These are phyloP conservation scores for Penicillium coffeae DNA, from an alignment of 495 filamentous ascomycete species.

Conservation along the genomic window DNA sequence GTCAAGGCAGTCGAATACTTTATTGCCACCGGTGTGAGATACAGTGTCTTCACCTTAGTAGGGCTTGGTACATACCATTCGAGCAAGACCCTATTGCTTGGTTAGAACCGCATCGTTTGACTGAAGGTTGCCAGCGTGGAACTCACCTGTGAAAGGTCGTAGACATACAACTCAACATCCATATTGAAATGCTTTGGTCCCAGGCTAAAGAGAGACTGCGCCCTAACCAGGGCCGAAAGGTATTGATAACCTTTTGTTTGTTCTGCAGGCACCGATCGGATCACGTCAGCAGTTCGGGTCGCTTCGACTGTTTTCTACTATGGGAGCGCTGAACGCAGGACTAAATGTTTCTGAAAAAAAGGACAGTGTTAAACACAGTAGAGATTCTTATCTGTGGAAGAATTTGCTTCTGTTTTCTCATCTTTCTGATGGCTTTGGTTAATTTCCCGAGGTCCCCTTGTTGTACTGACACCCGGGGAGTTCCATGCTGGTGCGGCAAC, in stretches of 20 bases:
- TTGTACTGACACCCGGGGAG: too few relatives aligned
- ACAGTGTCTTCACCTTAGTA: neutral
- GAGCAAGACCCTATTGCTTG: conserved; percentile 39
- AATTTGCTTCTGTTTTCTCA: too few relatives aligned
- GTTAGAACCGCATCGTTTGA: conserved; percentile 8
- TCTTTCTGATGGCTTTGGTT: too few relatives aligned
- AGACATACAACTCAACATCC: conserved; percentile 89
- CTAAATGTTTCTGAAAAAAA: neutral
- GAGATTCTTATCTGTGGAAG: too few relatives aligned
- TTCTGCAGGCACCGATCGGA: conserved; percentile 28
- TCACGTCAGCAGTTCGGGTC: conserved; percentile 38
- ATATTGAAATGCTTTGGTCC: conserved; percentile 38
- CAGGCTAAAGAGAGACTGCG: neutral
- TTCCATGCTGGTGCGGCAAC: too few relatives aligned
- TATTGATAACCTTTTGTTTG: conserved; percentile 11
- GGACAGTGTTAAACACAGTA: too few relatives aligned
- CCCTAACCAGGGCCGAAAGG: conserved; percentile 1
- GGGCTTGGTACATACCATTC: conserved; percentile 36
- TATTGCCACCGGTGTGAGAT: conserved; percentile 10
- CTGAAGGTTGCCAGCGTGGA: neutral
- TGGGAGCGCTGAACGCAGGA: neutral
- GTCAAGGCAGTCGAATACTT: conserved; percentile 50
- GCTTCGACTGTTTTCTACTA: conserved; percentile 16
- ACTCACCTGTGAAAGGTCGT: conserved; percentile 78
- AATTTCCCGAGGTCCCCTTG: too few relatives aligned